Conservation (phyloP, 495 filamentous ascomycete genomes). For the Talaromyces liani region DNA sequence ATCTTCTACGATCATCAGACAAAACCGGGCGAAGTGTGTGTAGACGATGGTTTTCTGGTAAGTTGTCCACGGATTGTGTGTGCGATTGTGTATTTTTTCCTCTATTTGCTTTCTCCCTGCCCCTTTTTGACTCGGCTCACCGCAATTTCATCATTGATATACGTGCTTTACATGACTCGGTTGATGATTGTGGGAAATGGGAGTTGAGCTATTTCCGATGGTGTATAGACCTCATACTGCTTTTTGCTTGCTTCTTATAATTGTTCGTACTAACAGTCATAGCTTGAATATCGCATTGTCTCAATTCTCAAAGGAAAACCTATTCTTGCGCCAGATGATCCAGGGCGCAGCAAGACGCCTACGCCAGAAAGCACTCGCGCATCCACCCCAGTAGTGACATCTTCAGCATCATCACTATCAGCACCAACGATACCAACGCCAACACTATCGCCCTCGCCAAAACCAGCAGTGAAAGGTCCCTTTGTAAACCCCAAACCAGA, state of each 20-base stretch:
- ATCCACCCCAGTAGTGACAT: constrained; percentile 1
- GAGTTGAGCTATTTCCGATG: neutral
- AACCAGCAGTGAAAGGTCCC: constrained; percentile 7
- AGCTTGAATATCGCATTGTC: constrained; percentile 11
- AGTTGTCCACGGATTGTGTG: neutral
- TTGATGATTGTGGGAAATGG: neutral
- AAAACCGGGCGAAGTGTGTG: constrained; percentile 3
- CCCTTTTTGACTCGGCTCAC: neutral
- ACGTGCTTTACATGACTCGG: neutral
- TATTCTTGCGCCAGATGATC: constrained; percentile 11
- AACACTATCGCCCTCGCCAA: neutral
- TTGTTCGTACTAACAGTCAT: constrained; percentile 7
- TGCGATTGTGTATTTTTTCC: neutral
- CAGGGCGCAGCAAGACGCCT: constrained; percentile 6
- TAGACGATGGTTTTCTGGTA: constrained; percentile 8
- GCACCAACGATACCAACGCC: neutral
- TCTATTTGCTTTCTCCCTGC: neutral
- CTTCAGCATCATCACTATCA: neutral
- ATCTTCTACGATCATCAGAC: constrained; percentile 7
- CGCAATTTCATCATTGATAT: constrained; percentile 3
- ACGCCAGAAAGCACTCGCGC: constrained; percentile 12
- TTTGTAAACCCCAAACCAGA: constrained; percentile 14
- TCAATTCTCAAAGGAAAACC: constrained; percentile 12
- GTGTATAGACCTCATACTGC: neutral
- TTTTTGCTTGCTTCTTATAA: neutral